Evolutionary conservation across 352 stramenopile species (phyloP).

Genomic region (Saprolegnia diclina): DNA sequence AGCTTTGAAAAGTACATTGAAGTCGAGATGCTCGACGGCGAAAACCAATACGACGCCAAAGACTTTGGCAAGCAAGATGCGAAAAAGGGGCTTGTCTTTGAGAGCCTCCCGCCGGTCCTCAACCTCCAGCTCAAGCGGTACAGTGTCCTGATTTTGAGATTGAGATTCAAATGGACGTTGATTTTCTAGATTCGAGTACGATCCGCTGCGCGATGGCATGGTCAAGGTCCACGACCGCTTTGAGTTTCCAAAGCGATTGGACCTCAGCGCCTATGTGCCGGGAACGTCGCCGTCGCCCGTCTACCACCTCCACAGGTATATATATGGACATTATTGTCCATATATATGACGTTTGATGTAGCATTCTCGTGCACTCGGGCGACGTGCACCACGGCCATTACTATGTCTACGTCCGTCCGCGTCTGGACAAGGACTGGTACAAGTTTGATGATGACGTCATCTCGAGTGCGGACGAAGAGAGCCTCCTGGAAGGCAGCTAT

Average conservation of each 20-base stretch:
- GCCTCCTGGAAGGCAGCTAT: constrained; percentile 74
- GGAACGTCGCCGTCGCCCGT: constrained; percentile 17
- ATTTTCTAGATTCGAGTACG: constrained; percentile 61
- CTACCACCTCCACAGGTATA: constrained; percentile 24
- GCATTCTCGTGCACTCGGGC: constrained; percentile 78
- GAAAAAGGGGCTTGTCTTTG: constrained; percentile 82
- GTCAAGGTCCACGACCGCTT: constrained; percentile 88
- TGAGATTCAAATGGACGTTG: background rate
- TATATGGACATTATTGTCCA: background rate
- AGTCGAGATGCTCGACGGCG: constrained; percentile 88
- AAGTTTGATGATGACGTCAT: constrained; percentile 85
- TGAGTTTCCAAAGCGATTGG: constrained; percentile 70
- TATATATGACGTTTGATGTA: constrained; percentile 29
- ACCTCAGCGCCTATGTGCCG: constrained; percentile 61
- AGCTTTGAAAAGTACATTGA: constrained; percentile 90
- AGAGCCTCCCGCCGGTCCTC: constrained; percentile 81
- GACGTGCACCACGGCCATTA: constrained; percentile 85
- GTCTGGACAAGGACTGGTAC: constrained; percentile 62
- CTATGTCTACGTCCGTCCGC: constrained; percentile 83
- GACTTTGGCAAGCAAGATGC: constrained; percentile 87
- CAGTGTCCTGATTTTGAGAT: background rate
- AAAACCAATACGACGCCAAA: constrained; percentile 92
- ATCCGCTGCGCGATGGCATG: constrained; percentile 79
- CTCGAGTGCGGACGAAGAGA: constrained; percentile 57
- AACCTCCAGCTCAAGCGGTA: constrained; percentile 90